These are phyloP conservation scores for Strigomonas oncopelti DNA, from an alignment of 208 protist species.

Conservation along the genomic window DNA sequence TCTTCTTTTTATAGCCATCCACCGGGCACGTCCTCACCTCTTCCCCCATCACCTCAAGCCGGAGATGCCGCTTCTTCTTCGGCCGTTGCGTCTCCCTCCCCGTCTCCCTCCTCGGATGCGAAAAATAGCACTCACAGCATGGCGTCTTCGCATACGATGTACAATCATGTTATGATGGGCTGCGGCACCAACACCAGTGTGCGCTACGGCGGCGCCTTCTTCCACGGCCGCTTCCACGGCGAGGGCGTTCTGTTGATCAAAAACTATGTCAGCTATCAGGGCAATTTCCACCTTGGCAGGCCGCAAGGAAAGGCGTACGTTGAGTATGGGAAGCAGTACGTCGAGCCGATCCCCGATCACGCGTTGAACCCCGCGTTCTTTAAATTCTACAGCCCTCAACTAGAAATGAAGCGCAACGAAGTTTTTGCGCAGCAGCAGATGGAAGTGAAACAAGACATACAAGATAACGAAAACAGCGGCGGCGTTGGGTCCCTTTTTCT, in stretches of 20 bases:
- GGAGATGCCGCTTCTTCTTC: too few species aligned
- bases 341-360: conserved; percentile 13
- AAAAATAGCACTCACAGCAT: too few species aligned
- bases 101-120: too few species aligned
- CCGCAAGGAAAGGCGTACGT: conserved; percentile 45
- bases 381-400: not conserved
- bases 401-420: too few species aligned
- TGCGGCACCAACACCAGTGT: conserved; percentile 47
- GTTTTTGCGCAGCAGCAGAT: conserved; percentile 4
- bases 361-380: conserved; percentile 5
- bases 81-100: too few species aligned
- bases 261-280: conserved; percentile 49
- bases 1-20: too few species aligned
- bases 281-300: conserved; percentile 36
- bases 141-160: too few species aligned
- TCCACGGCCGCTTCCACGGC: conserved; percentile 62
- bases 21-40: too few species aligned
- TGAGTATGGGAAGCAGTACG: conserved; percentile 25
- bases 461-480: not conserved
- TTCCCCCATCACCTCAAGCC: too few species aligned
- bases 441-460: not conserved
- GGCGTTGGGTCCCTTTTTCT: conserved; percentile 4
- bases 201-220: conserved; percentile 75
- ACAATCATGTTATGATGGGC: conserved; percentile 4
- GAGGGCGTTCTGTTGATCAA: conserved; percentile 56